These are phyloP conservation scores for Xylogone sp. DNA, from an alignment of 2,329 filamentous ascomycete species.

Conservation along the genomic window DNA sequence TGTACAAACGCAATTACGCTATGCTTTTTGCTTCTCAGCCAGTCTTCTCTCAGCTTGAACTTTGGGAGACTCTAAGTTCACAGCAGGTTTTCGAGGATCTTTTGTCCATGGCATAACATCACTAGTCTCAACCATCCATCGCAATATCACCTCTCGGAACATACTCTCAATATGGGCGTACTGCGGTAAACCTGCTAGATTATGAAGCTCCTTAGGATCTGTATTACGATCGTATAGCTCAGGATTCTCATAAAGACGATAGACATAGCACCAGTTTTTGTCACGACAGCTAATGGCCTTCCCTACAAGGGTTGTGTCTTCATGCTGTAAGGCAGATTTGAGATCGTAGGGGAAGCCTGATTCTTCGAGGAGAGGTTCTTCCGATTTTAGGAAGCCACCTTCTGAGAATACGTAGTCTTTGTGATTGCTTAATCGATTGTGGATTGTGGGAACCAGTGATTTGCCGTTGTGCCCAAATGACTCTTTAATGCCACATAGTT, in stretches of 20 bases:
- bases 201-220: slow-evolving; percentile 36
- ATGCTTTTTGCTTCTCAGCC: no score
- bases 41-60: not conserved
- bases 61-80: slow-evolving; percentile 28
- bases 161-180: slow-evolving; percentile 18
- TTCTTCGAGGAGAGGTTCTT: slow-evolving; percentile 42
- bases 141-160: slow-evolving; percentile 31
- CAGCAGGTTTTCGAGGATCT: slow-evolving; percentile 32
- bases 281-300: slow-evolving; percentile 36
- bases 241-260: slow-evolving; percentile 39
- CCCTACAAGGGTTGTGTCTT: slow-evolving; percentile 38
- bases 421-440: slow-evolving; percentile 21
- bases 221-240: slow-evolving; percentile 38
- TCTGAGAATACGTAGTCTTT: slow-evolving; percentile 41
- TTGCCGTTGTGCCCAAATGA: slow-evolving; percentile 37
- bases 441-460: slow-evolving; percentile 29
- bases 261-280: slow-evolving; percentile 38
- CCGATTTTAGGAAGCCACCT: slow-evolving; percentile 38
- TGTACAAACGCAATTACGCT: no score
- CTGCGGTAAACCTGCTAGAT: slow-evolving; percentile 29
- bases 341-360: slow-evolving; percentile 42
- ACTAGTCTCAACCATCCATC: slow-evolving; percentile 33
- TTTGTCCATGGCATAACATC: slow-evolving; percentile 34
- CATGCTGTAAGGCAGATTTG: slow-evolving; percentile 41
- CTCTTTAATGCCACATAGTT: slow-evolving; percentile 34